phyloP scores from a whole-genome alignment of 345 rosid genomes.

The Erysimum cheiranthoides region DNA sequence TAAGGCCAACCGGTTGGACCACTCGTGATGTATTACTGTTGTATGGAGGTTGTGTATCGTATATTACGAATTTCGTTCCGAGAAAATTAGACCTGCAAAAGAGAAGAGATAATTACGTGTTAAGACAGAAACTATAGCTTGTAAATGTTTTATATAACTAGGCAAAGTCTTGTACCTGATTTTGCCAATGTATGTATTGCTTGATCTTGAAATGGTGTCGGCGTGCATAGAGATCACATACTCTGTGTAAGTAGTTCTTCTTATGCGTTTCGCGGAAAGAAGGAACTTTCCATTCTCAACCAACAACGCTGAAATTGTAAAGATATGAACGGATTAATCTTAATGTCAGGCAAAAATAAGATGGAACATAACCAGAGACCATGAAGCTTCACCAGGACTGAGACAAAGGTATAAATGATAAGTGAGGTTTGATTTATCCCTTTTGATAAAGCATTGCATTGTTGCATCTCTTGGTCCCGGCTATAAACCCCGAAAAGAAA shows the following conservation, averaged over 20 bases:
- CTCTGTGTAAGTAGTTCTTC: constrained; percentile 92
- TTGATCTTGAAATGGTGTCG: constrained; percentile 85
- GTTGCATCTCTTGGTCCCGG: constrained; percentile 86
- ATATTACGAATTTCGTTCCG: constrained; percentile 85
- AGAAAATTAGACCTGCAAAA: constrained; percentile 87
- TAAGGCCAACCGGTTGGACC: constrained; percentile 66
- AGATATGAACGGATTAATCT: neutral
- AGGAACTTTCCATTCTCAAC: constrained; percentile 97
- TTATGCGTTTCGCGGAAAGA: constrained; percentile 84
- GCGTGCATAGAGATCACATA: constrained; percentile 92
- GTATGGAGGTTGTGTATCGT: constrained; percentile 93
- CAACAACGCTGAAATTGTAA: constrained; percentile 60
- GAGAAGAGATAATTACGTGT: neutral
- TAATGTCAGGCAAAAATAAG: neutral
- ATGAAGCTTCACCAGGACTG: constrained; percentile 66
- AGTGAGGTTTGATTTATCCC: constrained; percentile 87
- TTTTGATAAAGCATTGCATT: constrained; percentile 91
- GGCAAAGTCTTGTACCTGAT: constrained; percentile 56
- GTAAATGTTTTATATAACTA: too few species aligned
- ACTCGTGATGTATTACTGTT: constrained; percentile 61
- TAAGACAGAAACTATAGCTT: neutral
- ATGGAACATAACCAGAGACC: neutral
- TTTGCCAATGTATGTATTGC: constrained; percentile 86
- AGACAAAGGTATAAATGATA: constrained; percentile 95
- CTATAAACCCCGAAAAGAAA: constrained; percentile 52